Base-by-base conservation (phyloP, 2,329 filamentous ascomycete species). In the Periconia macrospinosa region DNA sequence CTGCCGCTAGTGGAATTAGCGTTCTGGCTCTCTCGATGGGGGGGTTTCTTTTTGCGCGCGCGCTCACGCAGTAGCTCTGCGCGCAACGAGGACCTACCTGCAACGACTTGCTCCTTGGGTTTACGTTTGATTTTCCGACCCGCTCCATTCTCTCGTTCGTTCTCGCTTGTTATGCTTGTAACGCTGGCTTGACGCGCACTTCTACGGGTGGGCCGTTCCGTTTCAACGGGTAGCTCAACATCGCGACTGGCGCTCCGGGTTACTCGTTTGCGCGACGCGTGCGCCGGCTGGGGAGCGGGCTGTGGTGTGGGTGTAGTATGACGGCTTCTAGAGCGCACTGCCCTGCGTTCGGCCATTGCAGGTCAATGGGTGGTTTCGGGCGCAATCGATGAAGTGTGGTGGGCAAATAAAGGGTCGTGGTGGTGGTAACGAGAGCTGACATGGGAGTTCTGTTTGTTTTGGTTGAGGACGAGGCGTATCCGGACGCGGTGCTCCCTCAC, bases 161-260 rank as follows among this genome's bases (percentile, higher is more conserved):
- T 62, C 11, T 68, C 62, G 54, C 67, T 72, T 20, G 49, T 57
- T 14, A 62, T 51, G 55, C 66, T 70, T 11, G 67, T 58, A 18
- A 60, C 55, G 49, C 61, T 68, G 18, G 58, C 61, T 40, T 70
- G 70, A 40, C 73, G 68, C 41, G 59, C 59, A 30, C 55, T 61
- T 46, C 66, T 65, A 20, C 65, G 66, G 8, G 56, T 54, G 14
- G 60, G 52, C 37, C 66, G 69, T 23, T 55, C 51, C 18, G 57
- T 47, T 18, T 67, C 55, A 18, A 54, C 18, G 10, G 54, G 48
- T 19, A 60, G 54, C 13, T 68, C 68, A 5, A 72, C 50, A 43
- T 77, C 76, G 52, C 67, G 71, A 61, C 76, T 78, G 48, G 68
- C 69, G 61, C 75, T 77, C 60, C 76, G 69, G 44, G 73, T 67